Percentiles rank a stretch among this genome's conserved stretches.
Conservation (phyloP, 1,139 yeast genomes). For the Neolecta irregularis region DNA sequence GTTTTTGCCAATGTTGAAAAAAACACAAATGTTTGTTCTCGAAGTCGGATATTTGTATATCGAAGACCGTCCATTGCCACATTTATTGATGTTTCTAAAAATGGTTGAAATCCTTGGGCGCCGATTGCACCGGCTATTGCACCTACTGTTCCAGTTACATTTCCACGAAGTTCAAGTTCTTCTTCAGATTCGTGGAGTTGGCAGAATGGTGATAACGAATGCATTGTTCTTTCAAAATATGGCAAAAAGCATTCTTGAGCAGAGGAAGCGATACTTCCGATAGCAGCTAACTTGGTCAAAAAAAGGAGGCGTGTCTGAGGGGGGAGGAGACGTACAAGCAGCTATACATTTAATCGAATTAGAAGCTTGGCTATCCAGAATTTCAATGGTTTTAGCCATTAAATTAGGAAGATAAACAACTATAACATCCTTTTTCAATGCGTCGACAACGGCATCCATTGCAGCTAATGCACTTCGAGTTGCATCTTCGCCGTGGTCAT, state of each 20-base stretch:
- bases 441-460: conserved; percentile 80
- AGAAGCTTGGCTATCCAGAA: conserved; percentile 37
- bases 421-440: conserved; percentile 68
- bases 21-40: conserved; percentile 93
- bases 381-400: conserved; percentile 73
- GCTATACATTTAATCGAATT: conserved; percentile 2
- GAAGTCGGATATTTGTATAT: conserved; percentile 66
- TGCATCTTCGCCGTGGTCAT: conserved; percentile 69
- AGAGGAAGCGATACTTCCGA: conserved; percentile 94
- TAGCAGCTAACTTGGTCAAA: conserved; percentile 90
- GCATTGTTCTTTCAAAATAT: conserved; percentile 66
- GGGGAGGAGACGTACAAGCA: too few species aligned
- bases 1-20: conserved; percentile 90
- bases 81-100: conserved; percentile 76
- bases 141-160: conserved; percentile 83
- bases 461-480: conserved; percentile 87
- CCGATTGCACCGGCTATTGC: conserved; percentile 97
- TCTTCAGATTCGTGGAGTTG: conserved; percentile 20
- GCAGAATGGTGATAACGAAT: conserved; percentile 67
- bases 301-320: too few species aligned
- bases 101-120: conserved; percentile 67
- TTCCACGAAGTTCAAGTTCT: conserved; percentile 37
- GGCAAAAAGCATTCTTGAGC: conserved; percentile 80
- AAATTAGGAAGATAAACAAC: conserved; percentile 73
- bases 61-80: conserved; percentile 72